Evolutionary conservation across 2,329 filamentous ascomycete genomes (phyloP).

Genomic region (Trichophyton mentagrophytes): DNA sequence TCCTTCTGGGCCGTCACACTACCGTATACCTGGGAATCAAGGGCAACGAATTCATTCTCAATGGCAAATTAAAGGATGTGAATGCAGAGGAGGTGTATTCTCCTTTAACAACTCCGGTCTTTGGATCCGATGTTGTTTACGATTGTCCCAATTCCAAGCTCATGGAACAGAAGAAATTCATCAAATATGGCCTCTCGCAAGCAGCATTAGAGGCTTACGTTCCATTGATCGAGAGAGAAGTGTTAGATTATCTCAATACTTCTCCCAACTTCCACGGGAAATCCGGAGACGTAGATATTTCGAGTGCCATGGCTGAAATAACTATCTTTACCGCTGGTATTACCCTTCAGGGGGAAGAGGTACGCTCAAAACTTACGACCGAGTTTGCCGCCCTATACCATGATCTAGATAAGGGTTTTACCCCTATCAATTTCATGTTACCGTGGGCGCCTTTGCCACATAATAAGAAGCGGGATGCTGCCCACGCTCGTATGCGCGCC

Average conservation of each 20-base stretch:
- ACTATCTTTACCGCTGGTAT: constrained; percentile 58
- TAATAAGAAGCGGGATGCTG: constrained; percentile 58
- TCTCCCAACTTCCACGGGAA: constrained; percentile 46
- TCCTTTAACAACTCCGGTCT: constrained; percentile 57
- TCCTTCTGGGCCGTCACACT: constrained; percentile 75
- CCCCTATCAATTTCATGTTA: constrained; percentile 69
- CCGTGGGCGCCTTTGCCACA: constrained; percentile 67
- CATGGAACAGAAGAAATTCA: constrained; percentile 88
- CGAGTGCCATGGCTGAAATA: constrained; percentile 58
- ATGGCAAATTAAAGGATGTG: constrained; percentile 80
- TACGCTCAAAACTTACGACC: constrained; percentile 57
- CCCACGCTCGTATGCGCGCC: constrained; percentile 56
- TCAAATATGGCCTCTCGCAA: constrained; percentile 52
- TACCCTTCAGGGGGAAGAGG: constrained; percentile 32
- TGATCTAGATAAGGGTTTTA: constrained; percentile 68
- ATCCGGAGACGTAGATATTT: constrained; percentile 51
- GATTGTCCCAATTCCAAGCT: constrained; percentile 84
- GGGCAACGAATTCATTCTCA: constrained; percentile 87
- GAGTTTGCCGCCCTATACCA: constrained; percentile 65
- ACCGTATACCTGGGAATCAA: constrained; percentile 71
- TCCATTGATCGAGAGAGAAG: constrained; percentile 61
- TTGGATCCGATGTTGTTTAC: constrained; percentile 77
- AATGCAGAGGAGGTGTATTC: constrained; percentile 84
- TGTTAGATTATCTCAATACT: constrained; percentile 46
- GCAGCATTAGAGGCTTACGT: constrained; percentile 57